Conservation (phyloP, 768 basidiomycete species). For the Phylloporus rhodoxanthus region DNA sequence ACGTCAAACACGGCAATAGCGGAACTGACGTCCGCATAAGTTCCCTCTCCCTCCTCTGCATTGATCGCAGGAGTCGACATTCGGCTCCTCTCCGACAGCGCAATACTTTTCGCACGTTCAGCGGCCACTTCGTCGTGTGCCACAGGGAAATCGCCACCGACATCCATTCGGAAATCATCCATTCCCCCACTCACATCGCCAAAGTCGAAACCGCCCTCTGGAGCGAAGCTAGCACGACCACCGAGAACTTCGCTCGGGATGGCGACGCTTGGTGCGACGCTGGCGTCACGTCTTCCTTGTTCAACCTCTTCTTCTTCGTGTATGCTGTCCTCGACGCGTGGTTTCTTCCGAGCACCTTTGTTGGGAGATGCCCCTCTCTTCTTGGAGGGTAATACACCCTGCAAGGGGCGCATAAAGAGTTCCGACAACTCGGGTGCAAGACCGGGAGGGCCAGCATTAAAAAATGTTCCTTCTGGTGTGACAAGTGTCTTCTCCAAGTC, state of each 20-base stretch:
- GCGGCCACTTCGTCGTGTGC: conserved; percentile 29
- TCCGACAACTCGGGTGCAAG: conserved; percentile 75
- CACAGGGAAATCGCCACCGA: conserved; percentile 42
- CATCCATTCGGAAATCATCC: conserved; percentile 71
- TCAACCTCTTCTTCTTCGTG: conserved; percentile 60
- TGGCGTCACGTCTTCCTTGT: conserved; percentile 60
- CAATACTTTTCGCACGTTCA: conserved; percentile 43
- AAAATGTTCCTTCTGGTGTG: conserved; percentile 66
- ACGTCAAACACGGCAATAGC: conserved; percentile 80
- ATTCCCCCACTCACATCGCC: conserved; percentile 47
- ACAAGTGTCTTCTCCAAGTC: too few species aligned
- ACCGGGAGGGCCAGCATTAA: conserved; percentile 82
- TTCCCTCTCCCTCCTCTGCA: conserved; percentile 56
- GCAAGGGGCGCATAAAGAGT: conserved; percentile 76
- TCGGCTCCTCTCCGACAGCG: conserved; percentile 53
- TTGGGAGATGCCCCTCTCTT: conserved; percentile 57
- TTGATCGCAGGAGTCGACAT: conserved; percentile 65
- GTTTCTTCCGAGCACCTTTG: conserved; percentile 51
- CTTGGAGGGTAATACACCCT: conserved; percentile 45
- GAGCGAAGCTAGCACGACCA: conserved; percentile 47
- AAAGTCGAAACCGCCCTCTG: conserved; percentile 57
- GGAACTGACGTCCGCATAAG: conserved; percentile 64
- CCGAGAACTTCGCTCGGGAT: conserved; percentile 53
- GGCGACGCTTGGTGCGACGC: conserved; percentile 56
- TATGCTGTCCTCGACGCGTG: conserved; percentile 47